phyloP scores from a whole-genome alignment of 2,329 filamentous ascomycete species.

The Paraphoma sp. region DNA sequence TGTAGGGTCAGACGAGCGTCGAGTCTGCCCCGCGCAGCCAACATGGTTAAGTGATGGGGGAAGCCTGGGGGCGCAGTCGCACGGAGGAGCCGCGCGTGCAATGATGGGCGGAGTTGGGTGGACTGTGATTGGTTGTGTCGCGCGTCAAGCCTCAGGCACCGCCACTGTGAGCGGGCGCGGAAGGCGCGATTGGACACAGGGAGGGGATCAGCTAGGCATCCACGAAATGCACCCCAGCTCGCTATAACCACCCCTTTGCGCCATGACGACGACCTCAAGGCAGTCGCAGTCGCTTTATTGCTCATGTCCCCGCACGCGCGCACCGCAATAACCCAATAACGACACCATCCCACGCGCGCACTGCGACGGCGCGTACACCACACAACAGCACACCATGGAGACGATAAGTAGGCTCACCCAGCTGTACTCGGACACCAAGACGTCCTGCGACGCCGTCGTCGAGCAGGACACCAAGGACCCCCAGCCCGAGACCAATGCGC shows the following conservation, averaged over 20 bases:
- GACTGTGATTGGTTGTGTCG: neutral
- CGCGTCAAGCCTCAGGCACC: constrained; percentile 2
- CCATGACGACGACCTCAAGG: constrained; percentile 40
- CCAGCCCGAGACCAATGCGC: constrained; percentile 70
- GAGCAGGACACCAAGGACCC: constrained; percentile 65
- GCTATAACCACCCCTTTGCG: constrained; percentile 23
- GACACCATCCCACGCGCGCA: constrained; percentile 3
- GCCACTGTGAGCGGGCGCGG: constrained; percentile 2
- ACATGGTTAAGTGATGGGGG: neutral
- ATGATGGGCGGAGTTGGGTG: neutral
- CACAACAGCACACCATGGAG: constrained; percentile 40
- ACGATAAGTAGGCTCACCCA: constrained; percentile 51
- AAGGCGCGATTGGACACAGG: constrained; percentile 12
- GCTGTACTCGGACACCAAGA: constrained; percentile 83
- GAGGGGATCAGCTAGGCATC: constrained; percentile 35
- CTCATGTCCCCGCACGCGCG: constrained; percentile 21
- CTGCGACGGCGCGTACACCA: constrained; percentile 7
- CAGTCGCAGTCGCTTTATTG: constrained; percentile 29
- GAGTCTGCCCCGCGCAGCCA: constrained; percentile 2
- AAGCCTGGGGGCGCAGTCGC: constrained; percentile 5
- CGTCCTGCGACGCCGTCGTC: constrained; percentile 74
- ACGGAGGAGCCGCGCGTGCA: constrained; percentile 4
- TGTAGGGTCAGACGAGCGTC: neutral
- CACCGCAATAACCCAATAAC: constrained; percentile 21
- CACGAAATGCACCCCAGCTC: constrained; percentile 34